A percentile compares a stretch with the other conserved stretches of the same genome.
Evolutionary conservation across 495 filamentous ascomycete species (phyloP).

Genomic region (Bacidia rubella): DNA sequence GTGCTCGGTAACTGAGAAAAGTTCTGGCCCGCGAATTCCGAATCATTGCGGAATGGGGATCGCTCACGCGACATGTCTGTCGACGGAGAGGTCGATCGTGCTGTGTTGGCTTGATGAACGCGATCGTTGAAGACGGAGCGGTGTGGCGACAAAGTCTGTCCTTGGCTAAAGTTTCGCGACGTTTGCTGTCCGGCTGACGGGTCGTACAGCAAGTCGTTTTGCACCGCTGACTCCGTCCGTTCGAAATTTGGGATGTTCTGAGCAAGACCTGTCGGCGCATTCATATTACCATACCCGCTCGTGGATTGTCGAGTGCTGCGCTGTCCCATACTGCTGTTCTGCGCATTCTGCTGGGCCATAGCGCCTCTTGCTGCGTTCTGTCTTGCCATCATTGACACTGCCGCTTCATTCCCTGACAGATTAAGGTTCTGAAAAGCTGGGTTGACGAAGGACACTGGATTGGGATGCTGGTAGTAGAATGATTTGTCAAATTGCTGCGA

Average conservation of each 20-base stretch:
- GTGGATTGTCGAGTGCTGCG: constrained; percentile 35
- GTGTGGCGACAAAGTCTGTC: constrained; percentile 38
- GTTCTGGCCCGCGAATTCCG: constrained; percentile 41
- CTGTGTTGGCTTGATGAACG: constrained; percentile 63
- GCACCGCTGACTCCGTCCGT: constrained; percentile 74
- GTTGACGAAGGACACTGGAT: constrained; percentile 28
- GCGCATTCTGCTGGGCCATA: constrained; percentile 42
- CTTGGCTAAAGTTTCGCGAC: constrained; percentile 23
- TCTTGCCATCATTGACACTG: constrained; percentile 26
- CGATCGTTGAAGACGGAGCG: constrained; percentile 57
- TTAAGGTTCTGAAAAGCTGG: constrained; percentile 37
- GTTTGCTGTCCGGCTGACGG: constrained; percentile 34
- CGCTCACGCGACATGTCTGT: constrained; percentile 45
- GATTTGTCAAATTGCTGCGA: constrained; percentile 29
- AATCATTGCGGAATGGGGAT: constrained; percentile 73
- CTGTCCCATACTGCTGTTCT: constrained; percentile 39
- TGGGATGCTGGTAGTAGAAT: constrained; percentile 22
- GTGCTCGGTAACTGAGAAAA: constrained; percentile 21
- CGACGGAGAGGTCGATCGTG: constrained; percentile 42
- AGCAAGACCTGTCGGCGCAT: constrained; percentile 13
- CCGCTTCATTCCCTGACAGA: constrained; percentile 22
- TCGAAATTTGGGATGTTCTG: constrained; percentile 61
- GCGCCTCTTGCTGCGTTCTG: constrained; percentile 43
- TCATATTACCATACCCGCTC: constrained; percentile 36
- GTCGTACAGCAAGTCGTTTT: constrained; percentile 75